Evolutionary conservation across 495 filamentous ascomycete species (phyloP), one percentile per base, ranked within the genome.

Genomic region (Eremomyces bilateralis): DNA sequence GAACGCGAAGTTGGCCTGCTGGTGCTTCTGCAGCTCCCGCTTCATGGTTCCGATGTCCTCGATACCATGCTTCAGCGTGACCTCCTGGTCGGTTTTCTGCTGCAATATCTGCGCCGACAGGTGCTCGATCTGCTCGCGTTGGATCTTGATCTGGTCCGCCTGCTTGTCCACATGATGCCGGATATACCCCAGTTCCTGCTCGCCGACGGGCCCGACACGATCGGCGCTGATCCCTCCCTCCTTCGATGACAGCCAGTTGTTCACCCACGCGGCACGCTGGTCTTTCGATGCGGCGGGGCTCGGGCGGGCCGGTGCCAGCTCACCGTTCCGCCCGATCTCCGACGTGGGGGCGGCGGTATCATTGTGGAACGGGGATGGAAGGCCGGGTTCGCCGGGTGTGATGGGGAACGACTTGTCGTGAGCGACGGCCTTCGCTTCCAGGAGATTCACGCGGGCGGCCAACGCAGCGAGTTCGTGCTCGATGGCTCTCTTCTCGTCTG

Each of bases 1-100:
- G 64, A 95, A 99, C 45, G 88, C 90, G 48, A 92, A 79, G 55
- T 99, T 99, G 42, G 90, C 88, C 59, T 94, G 84, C 43, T 93
- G 82, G 47, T 92, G 80, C 53, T 95, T 99, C 58, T 72, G 76
- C 31, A 99, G 62, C 55, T 99, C 90, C 12, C 88, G 68, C 54
- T 94, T 83, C 20, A 97, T 59, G 5, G 65, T 57, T 28, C 63
- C 63, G 35, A 78, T 71, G 45, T 76, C 69, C 42, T 76, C 63
- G 18, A 47, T 44, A 25, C 50, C 53, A 31, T 55, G 48, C 20
- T 40, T 46, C 21, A 56, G 47, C n/a, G 48, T 46, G 31, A 65
- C 59, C 48, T 73, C 63, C 45, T 73, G 62, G 43, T 65, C 63
- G 43, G 59, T 63, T 31, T 70, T 49, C 34, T 47, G 62, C 60